Conservation (phyloP, 495 filamentous ascomycete species). For the Daldinia decipiens region DNA sequence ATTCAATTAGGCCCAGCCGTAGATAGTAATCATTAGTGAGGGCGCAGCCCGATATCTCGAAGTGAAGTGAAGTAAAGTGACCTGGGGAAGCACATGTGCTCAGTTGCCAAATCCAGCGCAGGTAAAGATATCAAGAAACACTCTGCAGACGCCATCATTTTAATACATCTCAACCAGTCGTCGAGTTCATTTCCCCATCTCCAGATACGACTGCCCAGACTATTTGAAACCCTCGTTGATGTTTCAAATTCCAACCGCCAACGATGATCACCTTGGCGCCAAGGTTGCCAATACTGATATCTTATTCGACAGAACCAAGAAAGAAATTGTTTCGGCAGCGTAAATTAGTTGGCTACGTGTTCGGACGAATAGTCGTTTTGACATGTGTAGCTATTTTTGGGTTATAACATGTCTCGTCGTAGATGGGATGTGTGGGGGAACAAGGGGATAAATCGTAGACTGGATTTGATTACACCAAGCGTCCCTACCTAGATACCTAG, state of each 20-base stretch:
- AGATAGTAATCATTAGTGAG: slow-evolving; percentile 31
- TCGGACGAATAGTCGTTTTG: slow-evolving; percentile 11
- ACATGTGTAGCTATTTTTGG: slow-evolving; percentile 35
- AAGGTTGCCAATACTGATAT: slow-evolving; percentile 15
- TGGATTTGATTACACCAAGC: slow-evolving; percentile 1
- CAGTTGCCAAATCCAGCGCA: slow-evolving; percentile 24
- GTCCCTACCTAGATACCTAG: not conserved
- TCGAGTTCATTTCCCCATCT: slow-evolving; percentile 1
- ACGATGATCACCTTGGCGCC: slow-evolving; percentile 40
- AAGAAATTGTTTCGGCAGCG: slow-evolving; percentile 19
- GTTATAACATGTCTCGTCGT: slow-evolving; percentile 11
- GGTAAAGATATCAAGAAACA: slow-evolving; percentile 21
- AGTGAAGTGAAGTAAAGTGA: slow-evolving; percentile 32
- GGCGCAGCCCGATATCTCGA: slow-evolving; percentile 37
- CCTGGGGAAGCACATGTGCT: slow-evolving; percentile 32
- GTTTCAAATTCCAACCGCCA: slow-evolving; percentile 33
- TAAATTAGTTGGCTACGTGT: slow-evolving; percentile 14
- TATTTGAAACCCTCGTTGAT: slow-evolving; percentile 31
- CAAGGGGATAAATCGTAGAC: slow-evolving; percentile 4
- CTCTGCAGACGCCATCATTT: not conserved
- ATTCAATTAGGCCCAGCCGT: slow-evolving; percentile 38
- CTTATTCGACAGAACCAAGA: slow-evolving; percentile 21
- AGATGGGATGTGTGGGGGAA: slow-evolving; percentile 13
- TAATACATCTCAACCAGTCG: slow-evolving; percentile 10
- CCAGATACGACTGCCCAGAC: slow-evolving; percentile 10